Base-by-base conservation (phyloP, 1,284 basidiomycete species). In the Melampsora americana region DNA sequence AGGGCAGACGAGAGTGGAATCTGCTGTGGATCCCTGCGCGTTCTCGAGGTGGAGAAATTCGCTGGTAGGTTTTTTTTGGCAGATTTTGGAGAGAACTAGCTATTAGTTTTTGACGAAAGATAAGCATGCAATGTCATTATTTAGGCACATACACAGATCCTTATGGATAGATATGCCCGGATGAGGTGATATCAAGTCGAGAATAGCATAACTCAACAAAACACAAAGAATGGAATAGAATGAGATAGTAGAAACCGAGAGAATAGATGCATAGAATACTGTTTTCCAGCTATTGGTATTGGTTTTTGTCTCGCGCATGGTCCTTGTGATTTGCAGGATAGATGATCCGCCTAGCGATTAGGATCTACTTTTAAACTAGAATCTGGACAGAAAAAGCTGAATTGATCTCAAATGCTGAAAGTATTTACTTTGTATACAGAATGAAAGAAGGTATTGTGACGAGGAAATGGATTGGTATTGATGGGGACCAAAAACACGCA, bases 181-280 rank as follows among this genome's bases (percentile, higher is more conserved):
- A 48, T 67, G 42, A 0, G 65, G 65, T 44, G 65, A 67, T 39
- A 67, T 67, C 39, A 67, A 50, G 30, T 67, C 65, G 42, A 67
- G 65, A 18, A 67, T 48, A 44, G 65, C 30, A 23, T 67, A 67
- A 39, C 35, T 44, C 9, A 67, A 39, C 44, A 67, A 48, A 48
- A 67, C 42, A 30, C 65, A 67, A 23, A 67, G 35, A n/a, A 67
- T 12, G 30, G 65, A 26, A 32, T 67, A 48, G 30, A 67, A 67
- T 7, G 42, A 12, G 26, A 67, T 26, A 18, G 65, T 67, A n/a
- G 32, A 32, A 16, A 48, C 30, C 16, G 30, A 64, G n/a, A 64
- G n/a, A 23, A 64, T 3, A 42, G 14, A 64, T n/a, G 62, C 62
- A 44, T 18, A 44, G 44, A 44, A 18, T 18, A 16, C 44, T 44